These are phyloP conservation scores for Hypomontagnella monticulosa DNA, from an alignment of 495 filamentous ascomycete genomes.

Conservation along the genomic window DNA sequence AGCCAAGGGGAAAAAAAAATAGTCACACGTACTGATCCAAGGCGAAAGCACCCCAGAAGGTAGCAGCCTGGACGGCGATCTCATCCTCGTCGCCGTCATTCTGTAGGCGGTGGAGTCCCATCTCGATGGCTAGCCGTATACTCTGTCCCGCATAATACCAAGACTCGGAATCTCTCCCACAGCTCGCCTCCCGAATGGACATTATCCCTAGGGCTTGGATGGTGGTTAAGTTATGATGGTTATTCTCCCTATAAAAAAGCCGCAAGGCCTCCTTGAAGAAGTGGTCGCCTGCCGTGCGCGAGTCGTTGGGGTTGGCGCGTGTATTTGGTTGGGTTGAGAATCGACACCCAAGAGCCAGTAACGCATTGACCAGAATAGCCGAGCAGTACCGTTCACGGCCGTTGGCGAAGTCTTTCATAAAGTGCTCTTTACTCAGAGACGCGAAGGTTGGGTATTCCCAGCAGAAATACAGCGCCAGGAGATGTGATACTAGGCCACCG, in stretches of 20 bases:
- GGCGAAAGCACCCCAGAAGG: constrained; percentile 77
- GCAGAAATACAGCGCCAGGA: constrained; percentile 77
- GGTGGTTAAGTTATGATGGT: constrained; percentile 74
- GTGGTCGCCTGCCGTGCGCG: constrained; percentile 72
- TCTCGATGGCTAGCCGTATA: constrained; percentile 71
- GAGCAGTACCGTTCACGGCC: constrained; percentile 72
- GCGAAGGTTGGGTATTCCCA: constrained; percentile 84
- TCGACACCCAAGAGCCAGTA: constrained; percentile 76
- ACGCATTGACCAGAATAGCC: constrained; percentile 76
- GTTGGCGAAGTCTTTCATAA: constrained; percentile 69
- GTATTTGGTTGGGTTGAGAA: constrained; percentile 74
- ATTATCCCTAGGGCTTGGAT: constrained; percentile 83
- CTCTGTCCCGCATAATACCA: constrained; percentile 74
- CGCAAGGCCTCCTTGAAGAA: constrained; percentile 75
- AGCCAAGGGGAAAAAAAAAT: no score
- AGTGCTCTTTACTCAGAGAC: constrained; percentile 76
- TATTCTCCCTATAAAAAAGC: constrained; percentile 64
- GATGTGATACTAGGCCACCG: constrained; percentile 65
- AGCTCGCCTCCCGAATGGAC: constrained; percentile 72
- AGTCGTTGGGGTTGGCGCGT: constrained; percentile 67
- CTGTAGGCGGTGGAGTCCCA: constrained; percentile 66
- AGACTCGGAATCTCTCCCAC: constrained; percentile 70
- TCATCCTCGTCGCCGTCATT: constrained; percentile 60
- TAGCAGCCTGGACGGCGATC: constrained; percentile 70
- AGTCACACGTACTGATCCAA: constrained; percentile 69